Conservation (phyloP, 2,329 filamentous ascomycete species). For the Echinosphaeria canescens region DNA sequence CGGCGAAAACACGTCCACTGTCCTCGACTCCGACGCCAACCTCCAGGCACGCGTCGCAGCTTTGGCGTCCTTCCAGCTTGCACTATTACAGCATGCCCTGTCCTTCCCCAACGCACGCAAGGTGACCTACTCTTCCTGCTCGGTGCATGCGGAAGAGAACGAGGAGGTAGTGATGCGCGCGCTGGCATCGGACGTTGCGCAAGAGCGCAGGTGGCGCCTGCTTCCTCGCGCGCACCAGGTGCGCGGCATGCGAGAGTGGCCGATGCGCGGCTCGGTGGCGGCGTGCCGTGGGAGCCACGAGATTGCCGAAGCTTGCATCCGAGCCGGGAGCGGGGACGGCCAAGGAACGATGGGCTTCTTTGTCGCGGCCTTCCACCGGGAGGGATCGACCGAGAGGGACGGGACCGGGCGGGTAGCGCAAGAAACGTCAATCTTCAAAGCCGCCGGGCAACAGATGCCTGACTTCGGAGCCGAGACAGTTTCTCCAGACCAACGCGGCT, state of each 20-base stretch:
- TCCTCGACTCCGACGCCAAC: constrained; percentile 29
- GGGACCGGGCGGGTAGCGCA: no score
- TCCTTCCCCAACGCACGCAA: constrained; percentile 51
- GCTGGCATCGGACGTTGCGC: constrained; percentile 44
- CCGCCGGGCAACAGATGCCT: no score
- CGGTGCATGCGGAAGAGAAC: constrained; percentile 71
- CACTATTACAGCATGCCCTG: constrained; percentile 68
- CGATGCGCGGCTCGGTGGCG: constrained; percentile 34
- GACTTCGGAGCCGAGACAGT: no score
- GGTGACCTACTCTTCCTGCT: constrained; percentile 90
- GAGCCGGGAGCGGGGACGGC: constrained; percentile 61
- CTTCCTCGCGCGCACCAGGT: constrained; percentile 52
- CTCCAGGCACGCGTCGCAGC: constrained; percentile 44
- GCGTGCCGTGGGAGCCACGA: constrained; percentile 24
- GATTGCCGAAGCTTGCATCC: constrained; percentile 54
- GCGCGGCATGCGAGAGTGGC: constrained; percentile 55
- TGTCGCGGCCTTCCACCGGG: constrained; percentile 63
- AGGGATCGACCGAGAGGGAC: no score
- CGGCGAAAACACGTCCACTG: constrained; percentile 28
- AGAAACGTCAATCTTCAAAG: no score
- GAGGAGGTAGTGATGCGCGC: constrained; percentile 62
- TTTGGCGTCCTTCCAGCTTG: constrained; percentile 63
- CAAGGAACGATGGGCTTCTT: constrained; percentile 92
- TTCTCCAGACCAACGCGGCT: no score
- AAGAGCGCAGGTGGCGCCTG: constrained; percentile 54